These are phyloP conservation scores for Puccinellia tenuiflora DNA, from an alignment of 176 grass and related monocot species.

Conservation along the genomic window DNA sequence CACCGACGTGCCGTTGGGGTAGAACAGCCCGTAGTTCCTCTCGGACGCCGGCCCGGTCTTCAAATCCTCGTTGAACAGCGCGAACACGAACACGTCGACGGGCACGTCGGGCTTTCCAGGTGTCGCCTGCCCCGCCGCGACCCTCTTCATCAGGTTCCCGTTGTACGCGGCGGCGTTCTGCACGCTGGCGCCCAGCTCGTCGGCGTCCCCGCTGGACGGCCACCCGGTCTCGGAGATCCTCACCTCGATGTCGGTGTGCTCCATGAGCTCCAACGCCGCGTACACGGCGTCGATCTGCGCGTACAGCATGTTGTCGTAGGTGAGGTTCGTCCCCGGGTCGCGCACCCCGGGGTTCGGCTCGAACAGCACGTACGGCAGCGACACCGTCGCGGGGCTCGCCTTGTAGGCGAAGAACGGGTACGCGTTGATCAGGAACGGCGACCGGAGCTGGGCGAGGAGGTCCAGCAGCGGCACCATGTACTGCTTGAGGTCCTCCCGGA, in stretches of 20 bases:
- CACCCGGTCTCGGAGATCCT: slow-evolving; percentile 78
- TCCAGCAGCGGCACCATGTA: slow-evolving; percentile 59
- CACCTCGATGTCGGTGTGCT: slow-evolving; percentile 45
- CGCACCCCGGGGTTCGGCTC: slow-evolving; percentile 55
- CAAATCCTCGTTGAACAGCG: slow-evolving; percentile 70
- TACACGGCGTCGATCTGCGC: slow-evolving; percentile 91
- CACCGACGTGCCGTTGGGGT: slow-evolving; percentile 62
- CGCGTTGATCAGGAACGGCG: slow-evolving; percentile 74
- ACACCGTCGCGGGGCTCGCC: slow-evolving; percentile 34
- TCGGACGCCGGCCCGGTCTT: slow-evolving; percentile 56
- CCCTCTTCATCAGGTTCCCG: slow-evolving; percentile 61
- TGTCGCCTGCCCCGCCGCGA: slow-evolving; percentile 53
- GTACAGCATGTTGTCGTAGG: slow-evolving; percentile 91
- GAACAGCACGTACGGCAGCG: slow-evolving; percentile 81
- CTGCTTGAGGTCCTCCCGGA: slow-evolving; percentile 39
- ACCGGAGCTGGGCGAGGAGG: slow-evolving; percentile 41
- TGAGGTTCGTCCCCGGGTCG: slow-evolving; percentile 58
- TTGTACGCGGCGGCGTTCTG: slow-evolving; percentile 70
- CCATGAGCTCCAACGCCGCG: slow-evolving; percentile 55
- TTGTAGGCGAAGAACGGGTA: slow-evolving; percentile 94
- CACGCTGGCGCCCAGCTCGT: slow-evolving; percentile 59
- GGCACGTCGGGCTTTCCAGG: slow-evolving; percentile 59
- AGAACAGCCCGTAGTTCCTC: slow-evolving; percentile 78
- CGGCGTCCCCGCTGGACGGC: slow-evolving; percentile 60
- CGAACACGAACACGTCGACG: slow-evolving; percentile 72